Evolutionary conservation across 192 early-diverging fungal species (phyloP), one percentile per base, ranked within the genome.

Genomic region (Phlyctochytrium bullatum): DNA sequence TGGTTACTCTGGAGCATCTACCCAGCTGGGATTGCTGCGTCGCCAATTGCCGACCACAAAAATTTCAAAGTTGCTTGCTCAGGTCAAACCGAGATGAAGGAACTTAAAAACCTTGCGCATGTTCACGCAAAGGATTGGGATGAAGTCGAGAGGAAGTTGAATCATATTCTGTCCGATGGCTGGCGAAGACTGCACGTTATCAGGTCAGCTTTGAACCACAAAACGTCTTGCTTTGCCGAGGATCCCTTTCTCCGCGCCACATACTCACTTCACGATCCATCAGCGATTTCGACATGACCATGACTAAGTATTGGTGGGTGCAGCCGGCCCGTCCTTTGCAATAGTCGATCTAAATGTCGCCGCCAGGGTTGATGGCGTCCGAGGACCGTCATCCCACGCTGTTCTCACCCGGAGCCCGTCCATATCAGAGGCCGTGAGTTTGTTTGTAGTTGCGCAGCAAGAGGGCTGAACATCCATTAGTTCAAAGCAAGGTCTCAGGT

Each of bases 261-360:
- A n/a, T n/a, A n/a, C n/a, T n/a, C n/a, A n/a, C n/a, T n/a, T n/a
- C n/a, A n/a, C n/a, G n/a, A n/a, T n/a, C n/a, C 34, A 85, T 88
- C 32, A 71, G 75, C 67, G 85, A 82, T 86, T 92, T 91, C 65
- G 90, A 92, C 66, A 87, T 88, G 86, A 92, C 90, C 27, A 76
- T 91, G 54, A 88, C 87, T 31, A 71, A 73, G 65, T 83, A 73
- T 54, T 76, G 78, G 75, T 25, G 10, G 54, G 27, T 47, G 6
- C 20, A 47, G 40, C 40, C 40, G 40, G 40, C 6, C 40, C 40
- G 25, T 57, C 51, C 17, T 64, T 6, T 62, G 23, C 10, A 57
- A 24, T 27, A 20, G 12, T 57, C 6, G 6, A 57, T 27, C 6
- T 10, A 25, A 6, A 57, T 28, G 6, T 50, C n/a, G 10, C n/a